Evolutionary conservation across 495 filamentous ascomycete genomes (phyloP).

Genomic region (Neurospora africana): DNA sequence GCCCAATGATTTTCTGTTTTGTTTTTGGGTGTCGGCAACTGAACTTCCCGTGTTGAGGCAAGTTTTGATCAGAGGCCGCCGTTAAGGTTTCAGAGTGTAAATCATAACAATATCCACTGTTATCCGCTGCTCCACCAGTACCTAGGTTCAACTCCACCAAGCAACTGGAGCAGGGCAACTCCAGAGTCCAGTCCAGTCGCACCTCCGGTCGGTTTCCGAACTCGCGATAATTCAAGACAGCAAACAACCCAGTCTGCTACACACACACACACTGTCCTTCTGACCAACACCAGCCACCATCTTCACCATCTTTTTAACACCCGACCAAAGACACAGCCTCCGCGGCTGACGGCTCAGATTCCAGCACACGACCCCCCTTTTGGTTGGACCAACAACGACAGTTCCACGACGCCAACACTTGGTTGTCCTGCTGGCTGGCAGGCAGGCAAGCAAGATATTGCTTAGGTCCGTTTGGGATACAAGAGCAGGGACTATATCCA

Average conservation of each 20-base stretch:
- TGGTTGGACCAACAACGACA: background rate
- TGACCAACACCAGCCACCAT: background rate
- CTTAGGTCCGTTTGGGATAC: background rate
- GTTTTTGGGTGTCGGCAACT: background rate
- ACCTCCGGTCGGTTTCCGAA: background rate
- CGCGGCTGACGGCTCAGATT: background rate
- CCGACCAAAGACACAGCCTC: background rate
- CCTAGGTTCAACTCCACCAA: no score
- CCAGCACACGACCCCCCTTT: background rate
- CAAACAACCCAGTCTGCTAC: background rate
- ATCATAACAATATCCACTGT: background rate
- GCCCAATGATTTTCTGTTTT: background rate
- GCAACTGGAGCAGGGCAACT: no score
- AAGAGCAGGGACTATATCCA: background rate
- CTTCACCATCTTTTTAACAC: background rate
- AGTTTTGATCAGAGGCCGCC: no score
- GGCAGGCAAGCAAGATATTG: background rate
- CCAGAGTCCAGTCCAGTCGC: background rate
- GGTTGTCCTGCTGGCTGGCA: background rate
- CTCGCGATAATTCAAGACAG: background rate
- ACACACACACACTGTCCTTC: background rate
- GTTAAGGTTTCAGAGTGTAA: background rate
- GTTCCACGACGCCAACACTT: background rate
- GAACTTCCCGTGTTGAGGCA: background rate
- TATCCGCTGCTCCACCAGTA: no score